These are phyloP conservation scores for Cubamyces lactineus DNA, from an alignment of 768 basidiomycete species.

Conservation along the genomic window DNA sequence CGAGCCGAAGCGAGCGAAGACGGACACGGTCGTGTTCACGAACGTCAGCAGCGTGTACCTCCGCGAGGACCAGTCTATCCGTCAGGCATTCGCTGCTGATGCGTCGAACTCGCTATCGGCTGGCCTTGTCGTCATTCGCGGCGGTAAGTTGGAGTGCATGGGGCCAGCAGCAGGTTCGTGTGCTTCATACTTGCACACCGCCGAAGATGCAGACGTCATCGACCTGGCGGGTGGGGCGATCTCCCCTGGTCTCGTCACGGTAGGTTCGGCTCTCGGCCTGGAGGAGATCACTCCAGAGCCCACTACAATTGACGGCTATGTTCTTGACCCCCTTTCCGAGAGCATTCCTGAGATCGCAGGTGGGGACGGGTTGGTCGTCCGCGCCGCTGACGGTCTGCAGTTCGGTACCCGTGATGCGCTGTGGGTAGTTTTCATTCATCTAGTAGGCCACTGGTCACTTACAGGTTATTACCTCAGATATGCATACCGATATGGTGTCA, in stretches of 20 bases:
- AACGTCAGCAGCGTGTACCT: slow-evolving; percentile 63
- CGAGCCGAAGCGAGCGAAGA: slow-evolving; percentile 39
- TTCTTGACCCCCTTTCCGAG: slow-evolving; percentile 48
- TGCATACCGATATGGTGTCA: slow-evolving; percentile 49
- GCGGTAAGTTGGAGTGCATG: slow-evolving; percentile 59
- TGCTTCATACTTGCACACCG: background rate
- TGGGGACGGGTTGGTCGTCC: slow-evolving; percentile 44
- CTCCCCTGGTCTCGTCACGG: slow-evolving; percentile 64
- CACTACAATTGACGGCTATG: slow-evolving; percentile 57
- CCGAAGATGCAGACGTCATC: slow-evolving; percentile 38
- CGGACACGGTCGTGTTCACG: slow-evolving; percentile 56
- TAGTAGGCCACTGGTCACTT: background rate
- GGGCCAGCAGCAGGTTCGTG: slow-evolving; percentile 39
- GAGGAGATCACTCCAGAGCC: slow-evolving; percentile 70
- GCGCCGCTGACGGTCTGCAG: slow-evolving; percentile 73
- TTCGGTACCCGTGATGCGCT: slow-evolving; percentile 63
- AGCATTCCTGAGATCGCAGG: slow-evolving; percentile 41
- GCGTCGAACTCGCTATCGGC: slow-evolving; percentile 15
- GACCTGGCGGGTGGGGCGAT: slow-evolving; percentile 73
- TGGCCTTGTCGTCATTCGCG: slow-evolving; percentile 52
- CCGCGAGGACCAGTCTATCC: slow-evolving; percentile 37
- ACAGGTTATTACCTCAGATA: slow-evolving; percentile 46
- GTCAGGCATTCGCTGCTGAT: slow-evolving; percentile 36
- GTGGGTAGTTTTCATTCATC: slow-evolving; percentile 37
- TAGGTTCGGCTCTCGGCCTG: slow-evolving; percentile 67